phyloP scores from a whole-genome alignment of 495 filamentous ascomycete species.

The Neurospora cerealis region DNA sequence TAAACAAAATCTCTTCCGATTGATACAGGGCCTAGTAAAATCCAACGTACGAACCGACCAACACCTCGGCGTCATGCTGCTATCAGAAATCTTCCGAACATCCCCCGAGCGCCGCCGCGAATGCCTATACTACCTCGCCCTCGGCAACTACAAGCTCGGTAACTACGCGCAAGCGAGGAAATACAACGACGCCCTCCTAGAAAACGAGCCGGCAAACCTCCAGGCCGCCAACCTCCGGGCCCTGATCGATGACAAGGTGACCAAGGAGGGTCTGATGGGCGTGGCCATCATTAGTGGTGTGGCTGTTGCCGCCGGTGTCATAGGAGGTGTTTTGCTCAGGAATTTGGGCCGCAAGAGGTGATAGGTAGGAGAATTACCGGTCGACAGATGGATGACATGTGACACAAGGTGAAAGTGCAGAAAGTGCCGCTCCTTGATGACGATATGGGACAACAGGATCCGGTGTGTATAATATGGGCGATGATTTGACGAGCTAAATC shows the following conservation, averaged over 20 bases:
- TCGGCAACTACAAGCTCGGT: constrained; percentile 95
- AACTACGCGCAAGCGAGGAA: constrained; percentile 90
- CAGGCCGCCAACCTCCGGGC: constrained; percentile 76
- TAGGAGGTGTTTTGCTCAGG: constrained; percentile 75
- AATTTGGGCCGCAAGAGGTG: constrained; percentile 29
- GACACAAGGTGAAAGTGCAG: not conserved
- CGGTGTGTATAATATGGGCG: not conserved
- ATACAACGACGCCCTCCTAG: constrained; percentile 87
- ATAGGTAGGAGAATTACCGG: not conserved
- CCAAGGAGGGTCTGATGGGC: constrained; percentile 85
- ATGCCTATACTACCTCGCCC: constrained; percentile 93
- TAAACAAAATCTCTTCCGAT: not conserved
- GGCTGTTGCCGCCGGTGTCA: constrained; percentile 84
- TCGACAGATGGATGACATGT: not conserved
- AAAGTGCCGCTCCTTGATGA: not conserved
- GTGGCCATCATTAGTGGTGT: constrained; percentile 95
- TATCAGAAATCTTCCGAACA: constrained; percentile 93
- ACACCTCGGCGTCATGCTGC: constrained; percentile 86
- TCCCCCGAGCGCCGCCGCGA: constrained; percentile 86
- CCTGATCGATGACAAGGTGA: constrained; percentile 92
- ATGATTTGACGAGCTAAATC: not conserved
- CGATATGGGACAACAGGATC: not conserved
- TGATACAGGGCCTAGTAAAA: constrained; percentile 79
- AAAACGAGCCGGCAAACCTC: constrained; percentile 80
- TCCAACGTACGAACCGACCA: constrained; percentile 73